Conservation (phyloP, 441 rosid species). For the Croton laevigatus region DNA sequence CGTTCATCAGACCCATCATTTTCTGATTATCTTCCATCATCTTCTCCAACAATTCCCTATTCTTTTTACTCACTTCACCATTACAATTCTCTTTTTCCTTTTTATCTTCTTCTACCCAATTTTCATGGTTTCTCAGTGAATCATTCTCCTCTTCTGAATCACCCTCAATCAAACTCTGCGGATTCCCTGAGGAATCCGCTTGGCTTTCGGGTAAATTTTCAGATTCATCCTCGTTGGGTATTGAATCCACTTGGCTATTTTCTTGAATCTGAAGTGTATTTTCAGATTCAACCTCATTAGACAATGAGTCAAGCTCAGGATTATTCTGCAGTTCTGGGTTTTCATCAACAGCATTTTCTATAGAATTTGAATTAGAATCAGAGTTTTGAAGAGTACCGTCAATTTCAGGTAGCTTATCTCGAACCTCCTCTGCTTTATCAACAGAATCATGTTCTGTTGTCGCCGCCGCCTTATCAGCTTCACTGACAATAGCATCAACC, state of each 20-base stretch:
- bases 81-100: neutral
- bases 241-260: neutral
- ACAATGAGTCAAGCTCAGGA: neutral
- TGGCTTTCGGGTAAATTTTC: slow-evolving; percentile 21
- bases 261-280: neutral
- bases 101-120: neutral
- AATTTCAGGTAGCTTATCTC: neutral
- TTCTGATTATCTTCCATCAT: slow-evolving; percentile 55
- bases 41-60: slow-evolving; percentile 36
- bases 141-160: neutral
- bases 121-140: too few relatives aligned
- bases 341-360: neutral
- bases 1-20: slow-evolving; percentile 52
- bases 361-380: neutral
- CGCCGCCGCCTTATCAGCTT: neutral
- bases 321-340: neutral
- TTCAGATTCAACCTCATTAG: neutral
- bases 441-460: neutral
- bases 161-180: slow-evolving; percentile 1
- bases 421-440: neutral
- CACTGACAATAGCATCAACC: slow-evolving; percentile 37
- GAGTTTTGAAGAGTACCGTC: neutral
- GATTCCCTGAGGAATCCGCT: slow-evolving; percentile 30
- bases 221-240: neutral
- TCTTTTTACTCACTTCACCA: slow-evolving; percentile 18